Evolutionary conservation across 352 stramenopile genomes (phyloP).

Genomic region (Globisporangium paroecandrum): DNA sequence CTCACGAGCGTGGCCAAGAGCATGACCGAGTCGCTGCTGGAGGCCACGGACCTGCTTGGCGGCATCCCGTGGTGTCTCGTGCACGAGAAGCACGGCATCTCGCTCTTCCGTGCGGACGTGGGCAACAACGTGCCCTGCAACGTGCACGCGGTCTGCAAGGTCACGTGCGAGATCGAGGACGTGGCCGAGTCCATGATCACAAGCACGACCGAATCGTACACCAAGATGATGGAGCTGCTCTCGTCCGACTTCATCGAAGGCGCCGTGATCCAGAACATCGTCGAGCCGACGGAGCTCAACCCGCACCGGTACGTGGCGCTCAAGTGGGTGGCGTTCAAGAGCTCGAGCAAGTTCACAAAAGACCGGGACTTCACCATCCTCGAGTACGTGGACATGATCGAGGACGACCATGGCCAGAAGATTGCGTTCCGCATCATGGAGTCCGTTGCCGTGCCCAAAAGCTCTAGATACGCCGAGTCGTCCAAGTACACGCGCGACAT

Average conservation of each 20-base stretch:
- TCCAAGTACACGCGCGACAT: slow-evolving; percentile 66
- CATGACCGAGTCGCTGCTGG: slow-evolving; percentile 78
- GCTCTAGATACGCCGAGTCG: slow-evolving; percentile 54
- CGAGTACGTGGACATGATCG: slow-evolving; percentile 88
- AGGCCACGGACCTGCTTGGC: slow-evolving; percentile 70
- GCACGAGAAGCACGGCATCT: slow-evolving; percentile 81
- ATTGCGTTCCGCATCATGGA: slow-evolving; percentile 84
- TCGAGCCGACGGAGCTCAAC: slow-evolving; percentile 57
- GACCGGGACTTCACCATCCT: slow-evolving; percentile 82
- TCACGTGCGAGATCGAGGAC: slow-evolving; percentile 76
- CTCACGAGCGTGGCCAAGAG: slow-evolving; percentile 70
- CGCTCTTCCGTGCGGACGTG: slow-evolving; percentile 72
- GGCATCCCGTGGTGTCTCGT: slow-evolving; percentile 70
- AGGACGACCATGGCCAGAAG: slow-evolving; percentile 81
- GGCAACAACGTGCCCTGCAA: slow-evolving; percentile 69
- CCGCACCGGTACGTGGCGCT: slow-evolving; percentile 78
- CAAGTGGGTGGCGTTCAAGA: slow-evolving; percentile 87
- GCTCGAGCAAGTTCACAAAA: slow-evolving; percentile 70
- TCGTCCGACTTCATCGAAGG: slow-evolving; percentile 84
- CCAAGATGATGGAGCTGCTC: slow-evolving; percentile 82
- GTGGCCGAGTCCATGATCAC: slow-evolving; percentile 83
- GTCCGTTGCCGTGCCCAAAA: slow-evolving; percentile 68
- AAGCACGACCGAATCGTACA: slow-evolving; percentile 71
- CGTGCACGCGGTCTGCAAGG: slow-evolving; percentile 83
- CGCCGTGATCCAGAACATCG: slow-evolving; percentile 77